Evolutionary conservation across 257 asterid species (phyloP).

Genomic region (Solanum habrochaites): DNA sequence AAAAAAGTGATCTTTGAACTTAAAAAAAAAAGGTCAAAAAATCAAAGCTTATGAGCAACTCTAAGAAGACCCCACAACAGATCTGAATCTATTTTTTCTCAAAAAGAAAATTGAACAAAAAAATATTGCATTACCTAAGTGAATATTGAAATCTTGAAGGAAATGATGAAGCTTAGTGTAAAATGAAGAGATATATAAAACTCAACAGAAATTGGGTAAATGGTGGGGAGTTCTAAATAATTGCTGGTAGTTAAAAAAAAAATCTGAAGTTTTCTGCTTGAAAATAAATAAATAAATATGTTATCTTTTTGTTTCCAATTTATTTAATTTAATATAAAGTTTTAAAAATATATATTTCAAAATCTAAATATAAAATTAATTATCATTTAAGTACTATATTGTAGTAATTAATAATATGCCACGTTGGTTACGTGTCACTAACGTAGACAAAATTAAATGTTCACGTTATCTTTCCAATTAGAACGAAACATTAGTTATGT

Average conservation of each 20-base stretch:
- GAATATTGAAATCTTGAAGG: background rate
- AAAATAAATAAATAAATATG: background rate
- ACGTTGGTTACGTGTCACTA: background rate
- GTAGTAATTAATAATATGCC: background rate
- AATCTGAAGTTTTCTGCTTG: background rate
- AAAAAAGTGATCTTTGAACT: background rate
- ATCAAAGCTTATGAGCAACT: slow-evolving; percentile 3
- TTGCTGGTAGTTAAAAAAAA: background rate
- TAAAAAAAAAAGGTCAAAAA: background rate
- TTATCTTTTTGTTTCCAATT: too few species aligned
- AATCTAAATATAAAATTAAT: too few species aligned
- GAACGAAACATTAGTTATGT: background rate
- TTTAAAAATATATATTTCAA: too few species aligned
- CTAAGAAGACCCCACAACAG: slow-evolving; percentile 2
- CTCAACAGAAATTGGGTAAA: background rate
- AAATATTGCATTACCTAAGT: background rate
- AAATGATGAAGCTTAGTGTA: background rate
- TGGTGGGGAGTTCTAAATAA: background rate
- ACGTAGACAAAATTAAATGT: background rate
- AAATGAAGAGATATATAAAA: background rate
- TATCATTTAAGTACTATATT: background rate
- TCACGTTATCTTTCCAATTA: background rate
- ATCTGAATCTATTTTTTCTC: slow-evolving; percentile 15
- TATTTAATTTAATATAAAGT: too few species aligned
- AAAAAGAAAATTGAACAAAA: background rate